Conservation (phyloP, 2,329 filamentous ascomycete genomes). For the Phyllosticta citribraziliensis region DNA sequence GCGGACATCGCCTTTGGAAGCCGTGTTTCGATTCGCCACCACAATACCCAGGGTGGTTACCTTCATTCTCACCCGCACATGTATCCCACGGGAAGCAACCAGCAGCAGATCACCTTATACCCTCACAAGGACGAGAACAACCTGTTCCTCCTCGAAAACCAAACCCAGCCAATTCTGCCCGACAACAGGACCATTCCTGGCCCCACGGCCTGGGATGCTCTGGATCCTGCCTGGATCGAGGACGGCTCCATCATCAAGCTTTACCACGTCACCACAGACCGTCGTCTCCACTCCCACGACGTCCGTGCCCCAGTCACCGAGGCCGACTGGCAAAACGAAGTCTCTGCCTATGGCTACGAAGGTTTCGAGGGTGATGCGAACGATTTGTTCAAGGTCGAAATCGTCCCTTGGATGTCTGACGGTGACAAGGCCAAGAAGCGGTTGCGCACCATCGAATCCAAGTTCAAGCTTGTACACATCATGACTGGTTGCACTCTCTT, state of each 20-base stretch:
- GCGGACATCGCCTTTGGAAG: slow-evolving; percentile 88
- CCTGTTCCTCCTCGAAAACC: slow-evolving; percentile 86
- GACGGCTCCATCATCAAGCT: slow-evolving; percentile 74
- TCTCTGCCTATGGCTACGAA: slow-evolving; percentile 94
- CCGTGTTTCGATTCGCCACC: slow-evolving; percentile 75
- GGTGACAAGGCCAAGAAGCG: slow-evolving; percentile 70
- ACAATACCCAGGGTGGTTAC: slow-evolving; percentile 96
- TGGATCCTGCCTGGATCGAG: slow-evolving; percentile 60
- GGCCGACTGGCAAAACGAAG: slow-evolving; percentile 78
- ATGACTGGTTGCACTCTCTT: slow-evolving; percentile 97
- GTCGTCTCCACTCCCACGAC: slow-evolving; percentile 92
- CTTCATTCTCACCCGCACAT: slow-evolving; percentile 94
- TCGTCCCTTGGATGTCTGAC: slow-evolving; percentile 80
- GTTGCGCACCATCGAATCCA: slow-evolving; percentile 87
- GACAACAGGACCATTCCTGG: slow-evolving; percentile 72
- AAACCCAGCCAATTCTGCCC: slow-evolving; percentile 75
- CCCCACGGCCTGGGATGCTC: slow-evolving; percentile 71
- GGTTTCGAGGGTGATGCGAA: slow-evolving; percentile 96
- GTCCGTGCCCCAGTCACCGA: slow-evolving; percentile 49
- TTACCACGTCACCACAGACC: slow-evolving; percentile 73
- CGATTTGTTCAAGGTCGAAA: slow-evolving; percentile 89
- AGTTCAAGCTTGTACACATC: slow-evolving; percentile 88
- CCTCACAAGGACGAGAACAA: slow-evolving; percentile 99
- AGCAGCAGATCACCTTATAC: slow-evolving; percentile 96
- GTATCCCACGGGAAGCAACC: slow-evolving; percentile 96